phyloP scores from a whole-genome alignment of 129 eudicot species.

The Centella asiatica region DNA sequence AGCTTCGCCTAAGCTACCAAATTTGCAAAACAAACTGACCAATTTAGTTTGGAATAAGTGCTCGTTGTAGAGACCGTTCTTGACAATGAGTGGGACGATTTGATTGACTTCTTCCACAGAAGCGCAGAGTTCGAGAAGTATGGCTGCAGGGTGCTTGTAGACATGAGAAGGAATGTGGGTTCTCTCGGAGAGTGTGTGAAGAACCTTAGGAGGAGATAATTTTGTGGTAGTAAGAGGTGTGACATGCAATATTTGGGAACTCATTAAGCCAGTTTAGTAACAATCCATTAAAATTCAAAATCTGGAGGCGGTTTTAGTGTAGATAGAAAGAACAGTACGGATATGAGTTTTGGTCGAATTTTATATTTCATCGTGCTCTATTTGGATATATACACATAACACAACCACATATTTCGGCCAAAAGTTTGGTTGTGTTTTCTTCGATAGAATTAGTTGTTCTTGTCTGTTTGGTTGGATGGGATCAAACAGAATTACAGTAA shows the following conservation, averaged over 20 bases:
- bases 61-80: slow-evolving; percentile 50
- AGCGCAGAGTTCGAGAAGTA: slow-evolving; percentile 73
- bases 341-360: too few relatives aligned
- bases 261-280: too few relatives aligned
- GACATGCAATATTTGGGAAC: slow-evolving; percentile 12
- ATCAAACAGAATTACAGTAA: too few relatives aligned
- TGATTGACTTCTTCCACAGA: slow-evolving; percentile 57
- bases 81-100: slow-evolving; percentile 65
- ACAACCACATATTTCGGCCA: too few relatives aligned
- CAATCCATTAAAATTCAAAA: too few relatives aligned
- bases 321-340: too few relatives aligned
- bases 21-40: slow-evolving; percentile 60
- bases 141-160: slow-evolving; percentile 67
- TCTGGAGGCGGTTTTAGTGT: too few relatives aligned
- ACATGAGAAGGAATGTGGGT: slow-evolving; percentile 54
- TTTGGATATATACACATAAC: too few relatives aligned
- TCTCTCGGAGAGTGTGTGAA: slow-evolving; percentile 38
- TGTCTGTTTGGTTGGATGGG: too few relatives aligned
- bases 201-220: slow-evolving; percentile 21
- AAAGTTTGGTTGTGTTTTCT: too few relatives aligned
- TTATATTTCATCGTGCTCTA: too few relatives aligned
- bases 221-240: slow-evolving; percentile 20
- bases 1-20: slow-evolving; percentile 53
- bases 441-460: too few relatives aligned
- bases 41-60: slow-evolving; percentile 77